These are phyloP conservation scores for Picea mariana DNA, from an alignment of 83 land plant genomes.

Conservation along the genomic window DNA sequence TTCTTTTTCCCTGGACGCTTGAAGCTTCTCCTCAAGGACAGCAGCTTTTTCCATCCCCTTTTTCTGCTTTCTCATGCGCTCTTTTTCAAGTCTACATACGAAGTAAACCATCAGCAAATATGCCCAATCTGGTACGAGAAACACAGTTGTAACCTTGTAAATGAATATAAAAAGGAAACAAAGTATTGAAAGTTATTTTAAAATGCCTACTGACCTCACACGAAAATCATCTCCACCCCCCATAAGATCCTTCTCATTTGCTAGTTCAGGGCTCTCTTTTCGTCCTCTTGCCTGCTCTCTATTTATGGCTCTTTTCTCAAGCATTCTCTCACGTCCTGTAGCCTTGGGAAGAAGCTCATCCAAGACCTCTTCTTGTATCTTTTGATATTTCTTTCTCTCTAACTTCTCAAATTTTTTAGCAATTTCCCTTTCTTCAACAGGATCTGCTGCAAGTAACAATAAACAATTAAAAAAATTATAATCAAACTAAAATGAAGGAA, in stretches of 20 bases:
- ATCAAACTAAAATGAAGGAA: neutral
- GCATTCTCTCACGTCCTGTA: slow-evolving; percentile 42
- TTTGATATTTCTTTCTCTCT: slow-evolving; percentile 40
- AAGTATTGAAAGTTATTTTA: too few relatives aligned
- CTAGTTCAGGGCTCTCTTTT: slow-evolving; percentile 47
- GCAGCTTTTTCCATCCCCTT: slow-evolving; percentile 31
- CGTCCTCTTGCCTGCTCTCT: slow-evolving; percentile 39
- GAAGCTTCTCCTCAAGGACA: slow-evolving; percentile 33
- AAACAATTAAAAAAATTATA: too few relatives aligned
- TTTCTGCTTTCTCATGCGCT: slow-evolving; percentile 42
- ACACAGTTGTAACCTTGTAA: neutral
- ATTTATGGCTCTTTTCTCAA: slow-evolving; percentile 45
- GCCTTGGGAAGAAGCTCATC: slow-evolving; percentile 59
- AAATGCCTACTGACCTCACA: slow-evolving; percentile 23
- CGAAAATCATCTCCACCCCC: slow-evolving; percentile 60
- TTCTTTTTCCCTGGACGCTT: slow-evolving; percentile 41
- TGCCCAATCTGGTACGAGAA: neutral
- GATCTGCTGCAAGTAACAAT: slow-evolving; percentile 1
- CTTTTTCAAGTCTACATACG: slow-evolving; percentile 42
- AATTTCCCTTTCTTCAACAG: slow-evolving; percentile 29
- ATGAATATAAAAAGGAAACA: neutral
- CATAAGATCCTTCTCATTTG: slow-evolving; percentile 45
- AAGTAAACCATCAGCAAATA: slow-evolving; percentile 15
- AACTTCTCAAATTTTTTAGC: slow-evolving; percentile 38
- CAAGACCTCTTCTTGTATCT: slow-evolving; percentile 41